Evolutionary conservation across 139 green algal genomes (phyloP).

Genomic region (Microglena sp.): DNA sequence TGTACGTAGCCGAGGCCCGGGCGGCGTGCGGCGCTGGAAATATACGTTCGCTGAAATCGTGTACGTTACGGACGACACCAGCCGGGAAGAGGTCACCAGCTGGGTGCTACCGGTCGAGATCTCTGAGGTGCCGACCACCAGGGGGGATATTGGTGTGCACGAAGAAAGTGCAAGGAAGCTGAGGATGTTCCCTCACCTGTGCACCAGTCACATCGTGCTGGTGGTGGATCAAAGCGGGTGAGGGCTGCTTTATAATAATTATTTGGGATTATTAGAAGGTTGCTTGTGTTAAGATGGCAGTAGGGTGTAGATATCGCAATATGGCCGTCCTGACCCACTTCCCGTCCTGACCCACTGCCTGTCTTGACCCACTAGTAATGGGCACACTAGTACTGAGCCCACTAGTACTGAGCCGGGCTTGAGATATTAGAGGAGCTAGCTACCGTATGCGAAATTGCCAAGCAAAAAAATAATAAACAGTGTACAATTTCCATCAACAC

Average conservation of each 20-base stretch:
- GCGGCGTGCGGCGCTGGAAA: neutral
- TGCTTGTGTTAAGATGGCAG: too few species aligned
- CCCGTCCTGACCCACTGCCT: too few species aligned
- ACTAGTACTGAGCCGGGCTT: too few species aligned
- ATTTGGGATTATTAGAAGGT: too few species aligned
- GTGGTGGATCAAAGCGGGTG: neutral
- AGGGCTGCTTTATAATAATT: neutral
- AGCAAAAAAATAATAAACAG: too few species aligned
- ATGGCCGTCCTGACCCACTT: too few species aligned
- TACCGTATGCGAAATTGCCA: too few species aligned
- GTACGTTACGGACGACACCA: neutral
- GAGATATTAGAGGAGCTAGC: too few species aligned
- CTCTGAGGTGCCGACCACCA: neutral
- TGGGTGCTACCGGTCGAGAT: neutral
- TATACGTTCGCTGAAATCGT: neutral
- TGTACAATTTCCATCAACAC: too few species aligned
- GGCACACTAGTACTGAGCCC: too few species aligned
- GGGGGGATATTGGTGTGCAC: neutral
- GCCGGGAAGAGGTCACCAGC: neutral
- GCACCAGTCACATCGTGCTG: neutral
- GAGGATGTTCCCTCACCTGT: neutral
- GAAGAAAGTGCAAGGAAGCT: neutral
- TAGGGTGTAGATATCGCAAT: too few species aligned
- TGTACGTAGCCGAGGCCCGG: neutral
- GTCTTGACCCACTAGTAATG: too few species aligned